These are phyloP conservation scores for Xerocomellus amylosporus DNA, from an alignment of 768 basidiomycete species.

Conservation along the genomic window DNA sequence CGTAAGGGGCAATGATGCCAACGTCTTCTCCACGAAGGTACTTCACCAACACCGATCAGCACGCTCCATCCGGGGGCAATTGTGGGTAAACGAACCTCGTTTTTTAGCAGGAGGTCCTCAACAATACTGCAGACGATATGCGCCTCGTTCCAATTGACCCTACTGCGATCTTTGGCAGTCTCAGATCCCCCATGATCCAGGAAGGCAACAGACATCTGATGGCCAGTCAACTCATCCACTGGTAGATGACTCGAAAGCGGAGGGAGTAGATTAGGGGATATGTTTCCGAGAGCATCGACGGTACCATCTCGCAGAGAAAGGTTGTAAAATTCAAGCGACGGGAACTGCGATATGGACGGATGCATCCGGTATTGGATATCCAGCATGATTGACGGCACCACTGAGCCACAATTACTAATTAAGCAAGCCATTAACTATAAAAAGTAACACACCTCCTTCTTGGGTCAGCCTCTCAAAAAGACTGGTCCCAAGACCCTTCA, in stretches of 20 bases:
- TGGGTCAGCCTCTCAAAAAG: constrained; percentile 89
- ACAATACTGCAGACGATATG: constrained; percentile 74
- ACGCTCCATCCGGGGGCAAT: neutral
- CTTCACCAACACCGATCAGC: constrained; percentile 33
- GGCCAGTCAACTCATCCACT: constrained; percentile 36
- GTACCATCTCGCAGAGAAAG: constrained; percentile 72
- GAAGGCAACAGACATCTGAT: constrained; percentile 68
- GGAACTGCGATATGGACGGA: constrained; percentile 84
- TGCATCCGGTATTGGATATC: constrained; percentile 98
- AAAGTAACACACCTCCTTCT: constrained; percentile 61
- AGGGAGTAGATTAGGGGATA: constrained; percentile 53
- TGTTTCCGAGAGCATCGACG: constrained; percentile 46
- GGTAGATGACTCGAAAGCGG: constrained; percentile 57
- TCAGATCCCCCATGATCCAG: constrained; percentile 77
- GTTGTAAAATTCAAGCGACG: constrained; percentile 80
- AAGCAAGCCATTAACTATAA: constrained; percentile 1
- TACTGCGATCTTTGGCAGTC: constrained; percentile 62
- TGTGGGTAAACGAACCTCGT: constrained; percentile 52
- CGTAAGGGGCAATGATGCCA: constrained; percentile 91
- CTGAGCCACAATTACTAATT: constrained; percentile 36
- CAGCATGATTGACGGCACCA: constrained; percentile 87
- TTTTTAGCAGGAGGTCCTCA: constrained; percentile 75
- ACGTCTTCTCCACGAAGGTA: constrained; percentile 70
- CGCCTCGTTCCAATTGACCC: constrained; percentile 76
- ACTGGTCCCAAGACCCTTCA: constrained; percentile 71